Evolutionary conservation across 306 rosid genomes (phyloP).

Genomic region (Cucumis sativus): Cucumber_9930_V3 NC_026660.2:5192001-5192500

Average conservation of each 20-base stretch:
- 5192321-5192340: not conserved
- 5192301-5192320: not conserved
- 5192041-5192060: too few relatives aligned
- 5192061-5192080: too few relatives aligned
- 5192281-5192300: not conserved
- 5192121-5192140: too few relatives aligned
- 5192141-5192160: too few relatives aligned
- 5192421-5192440: not conserved
- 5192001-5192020: not conserved
- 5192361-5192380: slow-evolving; percentile 77
- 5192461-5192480: not conserved
- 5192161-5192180: too few relatives aligned
- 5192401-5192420: slow-evolving; percentile 46
- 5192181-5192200: too few relatives aligned
- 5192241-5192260: not conserved
- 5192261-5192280: not conserved
- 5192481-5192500: slow-evolving; percentile 1
- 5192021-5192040: not conserved
- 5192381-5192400: slow-evolving; percentile 61
- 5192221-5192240: too few relatives aligned
- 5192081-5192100: too few relatives aligned
- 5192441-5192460: slow-evolving; percentile 3
- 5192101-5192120: too few relatives aligned
- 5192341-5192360: slow-evolving; percentile 19
- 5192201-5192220: too few relatives aligned